Evolutionary conservation across 129 eudicot species (phyloP).

Genomic region (Apium graveolens): DNA sequence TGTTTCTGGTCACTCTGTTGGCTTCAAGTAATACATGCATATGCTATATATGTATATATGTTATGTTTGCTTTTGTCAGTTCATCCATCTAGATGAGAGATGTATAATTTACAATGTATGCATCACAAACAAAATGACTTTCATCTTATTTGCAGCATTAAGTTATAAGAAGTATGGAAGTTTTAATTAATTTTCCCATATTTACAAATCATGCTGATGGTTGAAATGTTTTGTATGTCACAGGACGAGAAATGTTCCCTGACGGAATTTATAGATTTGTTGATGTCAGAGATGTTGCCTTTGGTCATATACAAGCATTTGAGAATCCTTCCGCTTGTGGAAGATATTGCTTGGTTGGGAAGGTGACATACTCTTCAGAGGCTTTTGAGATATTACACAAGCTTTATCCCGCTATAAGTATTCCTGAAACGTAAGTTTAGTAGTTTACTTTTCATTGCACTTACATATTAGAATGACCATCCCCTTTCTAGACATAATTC

Average conservation of each 20-base stretch:
- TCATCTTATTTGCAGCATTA: too few relatives aligned
- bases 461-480: too few relatives aligned
- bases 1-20: too few relatives aligned
- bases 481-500: too few relatives aligned
- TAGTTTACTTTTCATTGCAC: too few relatives aligned
- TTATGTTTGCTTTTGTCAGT: background rate
- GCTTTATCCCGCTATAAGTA: constrained; percentile 34
- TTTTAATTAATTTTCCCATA: background rate
- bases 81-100: background rate
- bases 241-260: constrained; percentile 25
- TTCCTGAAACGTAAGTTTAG: constrained; percentile 31
- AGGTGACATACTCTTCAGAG: constrained; percentile 18
- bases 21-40: too few relatives aligned
- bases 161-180: background rate
- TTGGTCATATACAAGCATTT: constrained; percentile 43
- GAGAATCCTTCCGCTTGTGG: constrained; percentile 42
- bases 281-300: constrained; percentile 54
- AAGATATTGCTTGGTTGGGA: constrained; percentile 35
- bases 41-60: too few relatives aligned
- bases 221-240: constrained; percentile 2
- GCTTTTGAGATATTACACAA: constrained; percentile 22
- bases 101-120: background rate
- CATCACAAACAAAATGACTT: too few relatives aligned
- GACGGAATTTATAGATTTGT: constrained; percentile 25
- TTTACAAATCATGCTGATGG: background rate